These are phyloP conservation scores for Cyberlindnera petersonii DNA, from an alignment of 805 yeast species.

Conservation along the genomic window DNA sequence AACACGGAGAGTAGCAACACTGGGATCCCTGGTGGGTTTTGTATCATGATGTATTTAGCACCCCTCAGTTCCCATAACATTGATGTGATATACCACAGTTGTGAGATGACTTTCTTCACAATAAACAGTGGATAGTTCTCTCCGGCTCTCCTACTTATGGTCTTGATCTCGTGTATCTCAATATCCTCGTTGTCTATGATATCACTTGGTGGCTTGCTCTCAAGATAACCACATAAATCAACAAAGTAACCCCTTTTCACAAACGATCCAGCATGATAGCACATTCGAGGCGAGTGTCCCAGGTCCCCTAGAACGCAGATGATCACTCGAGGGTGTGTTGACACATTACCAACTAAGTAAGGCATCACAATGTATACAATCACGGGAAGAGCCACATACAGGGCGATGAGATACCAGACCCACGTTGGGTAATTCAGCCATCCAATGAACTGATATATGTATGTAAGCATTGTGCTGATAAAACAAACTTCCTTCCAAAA, in stretches of 20 bases:
- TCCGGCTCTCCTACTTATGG: slow-evolving; percentile 33
- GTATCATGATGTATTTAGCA: slow-evolving; percentile 67
- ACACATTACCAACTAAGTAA: slow-evolving; percentile 31
- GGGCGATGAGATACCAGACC: slow-evolving; percentile 41
- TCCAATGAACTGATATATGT: background rate
- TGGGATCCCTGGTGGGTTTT: slow-evolving; percentile 94
- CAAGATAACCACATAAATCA: slow-evolving; percentile 79
- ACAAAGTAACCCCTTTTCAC: slow-evolving; percentile 67
- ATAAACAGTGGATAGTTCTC: slow-evolving; percentile 60
- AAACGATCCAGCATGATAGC: slow-evolving; percentile 81
- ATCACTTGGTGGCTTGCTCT: slow-evolving; percentile 48
- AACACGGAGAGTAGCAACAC: slow-evolving; percentile 59
- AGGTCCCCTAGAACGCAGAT: slow-evolving; percentile 88
- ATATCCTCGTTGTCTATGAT: slow-evolving; percentile 48
- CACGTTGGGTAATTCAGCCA: slow-evolving; percentile 32
- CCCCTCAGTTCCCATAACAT: slow-evolving; percentile 54
- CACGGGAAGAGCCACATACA: slow-evolving; percentile 42
- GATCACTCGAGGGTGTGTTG: slow-evolving; percentile 51
- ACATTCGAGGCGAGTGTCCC: slow-evolving; percentile 94
- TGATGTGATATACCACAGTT: slow-evolving; percentile 43
- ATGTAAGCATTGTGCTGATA: background rate
- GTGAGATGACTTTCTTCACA: slow-evolving; percentile 52
- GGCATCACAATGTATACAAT: slow-evolving; percentile 34
- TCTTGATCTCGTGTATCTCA: slow-evolving; percentile 45
- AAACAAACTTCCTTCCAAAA: background rate